phyloP scores from a whole-genome alignment of 495 filamentous ascomycete species.

The Rhypophila decipiens region DNA sequence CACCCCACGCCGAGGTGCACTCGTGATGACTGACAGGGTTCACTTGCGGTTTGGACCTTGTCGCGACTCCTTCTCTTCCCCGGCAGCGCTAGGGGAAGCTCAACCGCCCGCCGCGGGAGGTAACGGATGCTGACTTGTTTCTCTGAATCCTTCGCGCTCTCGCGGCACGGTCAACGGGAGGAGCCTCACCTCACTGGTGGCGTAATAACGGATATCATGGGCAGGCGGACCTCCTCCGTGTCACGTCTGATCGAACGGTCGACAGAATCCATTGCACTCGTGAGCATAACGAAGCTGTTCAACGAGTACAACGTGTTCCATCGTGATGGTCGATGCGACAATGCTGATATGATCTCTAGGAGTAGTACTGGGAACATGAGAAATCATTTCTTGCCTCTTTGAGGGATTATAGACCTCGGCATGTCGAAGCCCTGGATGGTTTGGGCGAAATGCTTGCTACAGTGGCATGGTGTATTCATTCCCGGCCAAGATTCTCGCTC shows the following conservation, averaged over 20 bases:
- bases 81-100: conserved; percentile 6
- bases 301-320: no score
- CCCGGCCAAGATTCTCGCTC: no score
- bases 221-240: not conserved
- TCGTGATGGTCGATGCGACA: not conserved
- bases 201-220: not conserved
- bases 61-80: conserved; percentile 3
- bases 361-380: not conserved
- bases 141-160: not conserved
- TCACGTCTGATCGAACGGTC: not conserved
- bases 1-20: not conserved
- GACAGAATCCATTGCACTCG: no score
- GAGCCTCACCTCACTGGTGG: not conserved
- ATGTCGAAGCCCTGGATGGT: no score
- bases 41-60: not conserved
- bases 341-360: not conserved
- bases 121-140: not conserved
- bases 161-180: conserved; percentile 1
- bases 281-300: no score
- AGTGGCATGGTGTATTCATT: no score
- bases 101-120: conserved; percentile 1
- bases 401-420: no score
- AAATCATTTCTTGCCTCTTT: not conserved
- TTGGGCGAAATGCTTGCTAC: no score
- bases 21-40: not conserved